phyloP scores from a whole-genome alignment of 768 basidiomycete genomes.

The Amanita fuliginea region DNA sequence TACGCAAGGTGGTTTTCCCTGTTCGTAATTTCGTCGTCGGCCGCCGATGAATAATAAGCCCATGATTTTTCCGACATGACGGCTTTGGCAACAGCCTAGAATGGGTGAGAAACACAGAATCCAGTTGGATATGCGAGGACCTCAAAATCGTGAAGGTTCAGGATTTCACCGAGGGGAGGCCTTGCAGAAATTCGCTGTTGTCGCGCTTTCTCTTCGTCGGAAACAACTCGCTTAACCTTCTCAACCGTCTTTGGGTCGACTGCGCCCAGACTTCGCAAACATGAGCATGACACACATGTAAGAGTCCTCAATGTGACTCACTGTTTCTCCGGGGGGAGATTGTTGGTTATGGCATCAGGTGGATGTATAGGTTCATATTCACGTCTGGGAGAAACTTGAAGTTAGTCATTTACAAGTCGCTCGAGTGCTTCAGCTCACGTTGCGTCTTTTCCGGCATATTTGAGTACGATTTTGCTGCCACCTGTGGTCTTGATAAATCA shows the following conservation, averaged over 20 bases:
- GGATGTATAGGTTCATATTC: slow-evolving; percentile 91
- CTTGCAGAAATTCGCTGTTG: slow-evolving; percentile 48
- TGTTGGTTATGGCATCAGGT: slow-evolving; percentile 63
- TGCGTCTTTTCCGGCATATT: slow-evolving; percentile 85
- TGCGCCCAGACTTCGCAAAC: slow-evolving; percentile 42
- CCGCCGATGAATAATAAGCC: slow-evolving; percentile 96
- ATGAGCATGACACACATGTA: neutral
- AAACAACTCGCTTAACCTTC: slow-evolving; percentile 49
- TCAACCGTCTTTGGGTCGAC: slow-evolving; percentile 62
- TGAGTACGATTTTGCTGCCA: slow-evolving; percentile 75
- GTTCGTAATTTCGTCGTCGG: slow-evolving; percentile 88
- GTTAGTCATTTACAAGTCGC: neutral
- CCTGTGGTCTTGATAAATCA: slow-evolving; percentile 23
- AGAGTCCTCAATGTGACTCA: slow-evolving; percentile 19
- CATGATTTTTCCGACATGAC: slow-evolving; percentile 84
- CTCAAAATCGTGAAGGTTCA: slow-evolving; percentile 94
- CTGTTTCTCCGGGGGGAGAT: slow-evolving; percentile 83
- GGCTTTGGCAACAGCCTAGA: slow-evolving; percentile 67
- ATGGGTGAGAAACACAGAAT: slow-evolving; percentile 2
- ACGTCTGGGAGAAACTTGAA: slow-evolving; percentile 34
- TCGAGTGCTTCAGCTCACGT: slow-evolving; percentile 41
- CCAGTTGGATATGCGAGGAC: slow-evolving; percentile 21
- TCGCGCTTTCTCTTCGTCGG: slow-evolving; percentile 62
- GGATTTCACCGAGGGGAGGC: slow-evolving; percentile 66
- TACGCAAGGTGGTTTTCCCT: slow-evolving; percentile 89